These are phyloP conservation scores for Kodamaea neixiangensis DNA, from an alignment of 805 yeast genomes.

Conservation along the genomic window DNA sequence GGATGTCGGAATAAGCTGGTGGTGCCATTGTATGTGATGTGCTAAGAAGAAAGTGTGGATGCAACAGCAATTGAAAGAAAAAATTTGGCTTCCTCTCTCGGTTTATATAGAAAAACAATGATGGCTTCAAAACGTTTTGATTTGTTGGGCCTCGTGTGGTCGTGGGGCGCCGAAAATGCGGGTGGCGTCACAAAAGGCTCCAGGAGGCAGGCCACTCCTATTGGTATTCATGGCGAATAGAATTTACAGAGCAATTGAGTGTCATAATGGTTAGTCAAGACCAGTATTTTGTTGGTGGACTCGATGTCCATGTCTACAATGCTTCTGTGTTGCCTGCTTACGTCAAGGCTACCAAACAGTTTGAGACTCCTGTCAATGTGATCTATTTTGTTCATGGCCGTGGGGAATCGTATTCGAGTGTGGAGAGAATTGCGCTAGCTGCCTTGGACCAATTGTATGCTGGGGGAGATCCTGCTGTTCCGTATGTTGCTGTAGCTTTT, in stretches of 20 bases:
- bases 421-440: conserved; percentile 43
- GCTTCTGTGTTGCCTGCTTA: conserved; percentile 29
- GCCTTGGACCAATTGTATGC: conserved; percentile 25
- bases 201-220: too few relatives aligned
- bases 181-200: conserved; percentile 7
- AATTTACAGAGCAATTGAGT: neutral
- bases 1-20: conserved; percentile 90
- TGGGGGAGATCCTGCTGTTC: conserved; percentile 20
- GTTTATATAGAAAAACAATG: conserved; percentile 4
- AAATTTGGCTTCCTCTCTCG: conserved; percentile 1
- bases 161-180: conserved; percentile 12
- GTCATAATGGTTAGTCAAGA: neutral
- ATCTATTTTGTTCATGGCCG: conserved; percentile 52
- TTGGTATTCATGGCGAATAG: too few relatives aligned
- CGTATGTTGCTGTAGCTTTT: conserved; percentile 50
- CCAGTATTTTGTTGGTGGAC: conserved; percentile 43
- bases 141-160: conserved; percentile 13
- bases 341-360: conserved; percentile 16
- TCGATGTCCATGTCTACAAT: conserved; percentile 47
- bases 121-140: conserved; percentile 6
- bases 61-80: neutral
- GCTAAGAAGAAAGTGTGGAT: conserved; percentile 2
- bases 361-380: conserved; percentile 38
- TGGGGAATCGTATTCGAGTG: conserved; percentile 34
- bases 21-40: conserved; percentile 46